Percentiles rank a stretch among this genome's conserved stretches.
phyloP scores from a whole-genome alignment of 208 protist species.

The Entamoeba nuttalli region DNA sequence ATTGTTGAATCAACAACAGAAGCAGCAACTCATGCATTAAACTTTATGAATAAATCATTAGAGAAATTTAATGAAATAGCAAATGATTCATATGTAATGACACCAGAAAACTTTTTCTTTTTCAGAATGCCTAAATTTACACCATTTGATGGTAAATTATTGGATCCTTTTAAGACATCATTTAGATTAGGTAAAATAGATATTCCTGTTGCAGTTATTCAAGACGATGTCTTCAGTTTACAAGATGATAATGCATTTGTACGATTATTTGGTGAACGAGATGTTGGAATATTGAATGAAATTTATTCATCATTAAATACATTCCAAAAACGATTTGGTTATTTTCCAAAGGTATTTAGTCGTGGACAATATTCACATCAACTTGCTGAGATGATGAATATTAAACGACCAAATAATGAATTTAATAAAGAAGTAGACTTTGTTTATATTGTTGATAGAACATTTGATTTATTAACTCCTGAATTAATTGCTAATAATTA shows the following conservation, averaged over 20 bases:
- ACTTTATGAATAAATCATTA: background rate
- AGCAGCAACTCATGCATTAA: background rate
- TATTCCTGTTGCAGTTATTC: background rate
- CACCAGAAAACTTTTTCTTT: background rate
- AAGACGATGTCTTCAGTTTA: background rate
- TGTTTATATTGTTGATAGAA: background rate
- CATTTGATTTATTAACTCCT: background rate
- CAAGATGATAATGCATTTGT: background rate
- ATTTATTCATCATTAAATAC: background rate
- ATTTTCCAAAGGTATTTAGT: background rate
- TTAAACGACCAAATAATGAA: background rate
- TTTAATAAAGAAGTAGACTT: background rate
- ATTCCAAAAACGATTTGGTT: background rate
- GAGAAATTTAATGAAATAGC: background rate
- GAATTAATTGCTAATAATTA: background rate
- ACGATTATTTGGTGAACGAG: background rate
- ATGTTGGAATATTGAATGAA: background rate
- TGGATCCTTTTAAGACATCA: background rate
- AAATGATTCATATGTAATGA: background rate
- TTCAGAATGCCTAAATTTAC: background rate
- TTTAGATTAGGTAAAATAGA: background rate
- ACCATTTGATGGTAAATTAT: background rate
- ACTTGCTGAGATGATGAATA: background rate
- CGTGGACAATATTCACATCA: background rate
- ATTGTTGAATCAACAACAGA: background rate